A percentile compares a stretch with the other conserved stretches of the same genome.
Evolutionary conservation across 371 early-diverging fungal genomes (phyloP).

Genomic region (Syncephalastrum sp.): DNA sequence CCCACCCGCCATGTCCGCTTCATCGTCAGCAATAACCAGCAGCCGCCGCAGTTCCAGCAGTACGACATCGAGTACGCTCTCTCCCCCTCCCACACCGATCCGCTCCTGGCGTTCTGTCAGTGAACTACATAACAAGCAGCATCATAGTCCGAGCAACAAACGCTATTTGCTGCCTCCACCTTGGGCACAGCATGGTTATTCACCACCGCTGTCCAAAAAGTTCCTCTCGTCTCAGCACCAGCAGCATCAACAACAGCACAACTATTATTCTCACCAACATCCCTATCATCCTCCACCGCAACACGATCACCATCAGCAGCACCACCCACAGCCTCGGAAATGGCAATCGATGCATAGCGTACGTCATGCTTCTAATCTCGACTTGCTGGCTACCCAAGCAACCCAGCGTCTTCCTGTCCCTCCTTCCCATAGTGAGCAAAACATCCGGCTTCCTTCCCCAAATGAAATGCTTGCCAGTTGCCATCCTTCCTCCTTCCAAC

Average conservation of each 20-base stretch:
- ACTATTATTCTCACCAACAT: slow-evolving; percentile 1
- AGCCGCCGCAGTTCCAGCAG: slow-evolving; percentile 1
- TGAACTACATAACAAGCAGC: slow-evolving; percentile 3
- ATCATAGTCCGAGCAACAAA: no score
- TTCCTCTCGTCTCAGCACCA: background rate
- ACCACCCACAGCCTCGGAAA: slow-evolving; percentile 8
- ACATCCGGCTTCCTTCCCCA: slow-evolving; percentile 12
- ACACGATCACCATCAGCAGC: background rate
- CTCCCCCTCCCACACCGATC: slow-evolving; percentile 4
- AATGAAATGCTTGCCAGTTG: slow-evolving; percentile 18
- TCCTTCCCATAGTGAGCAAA: slow-evolving; percentile 14
- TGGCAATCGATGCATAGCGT: slow-evolving; percentile 10
- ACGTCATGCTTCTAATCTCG: slow-evolving; percentile 22
- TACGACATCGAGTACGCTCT: background rate
- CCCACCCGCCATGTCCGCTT: slow-evolving; percentile 1
- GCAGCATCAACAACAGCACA: slow-evolving; percentile 3
- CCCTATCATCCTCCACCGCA: slow-evolving; percentile 1
- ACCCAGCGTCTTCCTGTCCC: slow-evolving; percentile 28
- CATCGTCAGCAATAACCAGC: background rate
- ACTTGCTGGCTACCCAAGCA: slow-evolving; percentile 45
- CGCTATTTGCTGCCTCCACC: slow-evolving; percentile 5
- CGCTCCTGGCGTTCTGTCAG: slow-evolving; percentile 7
- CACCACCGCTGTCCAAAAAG: slow-evolving; percentile 4
- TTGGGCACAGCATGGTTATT: background rate
- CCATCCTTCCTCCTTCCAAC: slow-evolving; percentile 9